phyloP scores from a whole-genome alignment of 2,329 filamentous ascomycete species.

The Mollisiaceae sp. region DNA sequence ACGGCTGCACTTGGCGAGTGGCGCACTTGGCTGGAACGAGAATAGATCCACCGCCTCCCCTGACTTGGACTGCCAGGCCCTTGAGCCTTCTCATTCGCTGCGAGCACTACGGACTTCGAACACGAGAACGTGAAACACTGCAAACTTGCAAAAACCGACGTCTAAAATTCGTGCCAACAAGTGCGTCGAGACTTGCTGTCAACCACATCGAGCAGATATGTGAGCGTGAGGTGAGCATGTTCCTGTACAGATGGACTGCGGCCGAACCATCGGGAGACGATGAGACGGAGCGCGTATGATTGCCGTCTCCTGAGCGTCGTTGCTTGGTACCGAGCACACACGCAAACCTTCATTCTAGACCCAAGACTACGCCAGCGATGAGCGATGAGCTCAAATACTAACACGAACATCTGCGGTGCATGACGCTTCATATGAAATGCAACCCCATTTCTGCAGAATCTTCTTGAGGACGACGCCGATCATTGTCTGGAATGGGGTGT shows the following conservation, averaged over 20 bases:
- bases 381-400: background rate
- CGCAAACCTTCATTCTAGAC: constrained; percentile 6
- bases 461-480: constrained; percentile 1
- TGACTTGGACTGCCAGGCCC: background rate
- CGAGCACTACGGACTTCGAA: constrained; percentile 5
- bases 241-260: background rate
- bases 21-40: constrained; percentile 7
- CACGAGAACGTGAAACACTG: constrained; percentile 19
- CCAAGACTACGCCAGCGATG: constrained; percentile 11
- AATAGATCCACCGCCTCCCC: constrained; percentile 19
- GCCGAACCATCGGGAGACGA: background rate
- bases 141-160: background rate
- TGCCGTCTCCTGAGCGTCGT: constrained; percentile 1
- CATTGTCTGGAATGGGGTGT: background rate
- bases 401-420: constrained; percentile 15
- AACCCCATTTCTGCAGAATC: background rate
- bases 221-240: background rate
- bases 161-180: background rate
- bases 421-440: constrained; percentile 14
- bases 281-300: constrained; percentile 6
- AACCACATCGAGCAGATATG: background rate
- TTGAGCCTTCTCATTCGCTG: background rate
- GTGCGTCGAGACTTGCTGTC: background rate
- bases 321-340: background rate
- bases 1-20: background rate